Evolutionary conservation across 1,284 basidiomycete species (phyloP).

Genomic region (Puccinia brachypodii): DNA sequence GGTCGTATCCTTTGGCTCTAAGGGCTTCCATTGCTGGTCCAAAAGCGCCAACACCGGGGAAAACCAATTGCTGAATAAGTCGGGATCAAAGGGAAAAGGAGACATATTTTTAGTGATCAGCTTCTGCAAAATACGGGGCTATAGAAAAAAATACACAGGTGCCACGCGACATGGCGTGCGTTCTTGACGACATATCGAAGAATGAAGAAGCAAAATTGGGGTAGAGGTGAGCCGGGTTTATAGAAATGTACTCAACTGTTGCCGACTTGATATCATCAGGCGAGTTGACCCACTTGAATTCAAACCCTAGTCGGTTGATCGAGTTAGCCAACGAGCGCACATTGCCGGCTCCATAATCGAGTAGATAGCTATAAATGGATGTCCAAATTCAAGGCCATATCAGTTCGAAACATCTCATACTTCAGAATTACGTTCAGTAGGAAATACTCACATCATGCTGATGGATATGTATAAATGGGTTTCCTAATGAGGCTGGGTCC

Average conservation of each 20-base stretch:
- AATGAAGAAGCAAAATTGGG: background rate
- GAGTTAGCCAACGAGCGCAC: slow-evolving; percentile 66
- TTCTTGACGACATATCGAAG: background rate
- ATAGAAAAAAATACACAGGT: slow-evolving; percentile 1
- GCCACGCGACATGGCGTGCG: background rate
- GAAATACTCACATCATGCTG: slow-evolving; percentile 3
- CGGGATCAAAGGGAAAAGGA: background rate
- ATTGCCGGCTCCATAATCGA: slow-evolving; percentile 95
- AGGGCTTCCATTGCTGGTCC: slow-evolving; percentile 81
- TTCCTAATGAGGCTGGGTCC: background rate
- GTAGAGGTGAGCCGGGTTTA: background rate
- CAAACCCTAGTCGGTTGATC: background rate
- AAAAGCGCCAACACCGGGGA: slow-evolving; percentile 97
- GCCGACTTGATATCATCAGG: slow-evolving; percentile 35
- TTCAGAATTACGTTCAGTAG: background rate
- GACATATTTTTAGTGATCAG: background rate
- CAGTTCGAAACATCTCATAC: background rate
- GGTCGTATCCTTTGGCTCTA: slow-evolving; percentile 69
- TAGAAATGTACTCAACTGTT: slow-evolving; percentile 2
- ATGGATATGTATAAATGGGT: background rate
- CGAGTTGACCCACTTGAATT: slow-evolving; percentile 19
- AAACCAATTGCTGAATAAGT: slow-evolving; percentile 77
- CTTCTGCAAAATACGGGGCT: slow-evolving; percentile 8
- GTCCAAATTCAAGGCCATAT: background rate
- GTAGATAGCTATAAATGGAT: slow-evolving; percentile 63